Evolutionary conservation across 805 yeast genomes (phyloP).

Genomic region (Candida cerambycidarum): DNA sequence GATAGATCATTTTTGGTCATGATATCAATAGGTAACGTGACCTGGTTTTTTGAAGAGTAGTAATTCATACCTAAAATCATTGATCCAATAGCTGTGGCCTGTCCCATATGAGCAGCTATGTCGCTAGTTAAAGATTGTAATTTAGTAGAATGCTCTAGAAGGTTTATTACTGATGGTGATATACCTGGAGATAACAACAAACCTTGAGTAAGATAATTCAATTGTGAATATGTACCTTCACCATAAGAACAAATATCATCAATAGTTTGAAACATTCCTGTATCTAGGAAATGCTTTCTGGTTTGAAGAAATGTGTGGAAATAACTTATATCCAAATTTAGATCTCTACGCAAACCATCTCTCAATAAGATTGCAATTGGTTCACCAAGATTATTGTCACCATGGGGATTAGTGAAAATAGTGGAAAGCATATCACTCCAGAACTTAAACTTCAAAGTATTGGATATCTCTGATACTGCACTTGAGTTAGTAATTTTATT

Average conservation of each 20-base stretch:
- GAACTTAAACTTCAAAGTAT: constrained; percentile 60
- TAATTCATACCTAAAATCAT: constrained; percentile 59
- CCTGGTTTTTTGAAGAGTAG: constrained; percentile 52
- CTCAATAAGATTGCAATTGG: constrained; percentile 64
- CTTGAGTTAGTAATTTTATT: constrained; percentile 43
- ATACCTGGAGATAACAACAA: constrained; percentile 55
- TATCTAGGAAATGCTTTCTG: constrained; percentile 51
- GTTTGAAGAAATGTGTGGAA: constrained; percentile 62
- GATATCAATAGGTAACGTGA: constrained; percentile 63
- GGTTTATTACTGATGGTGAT: constrained; percentile 52
- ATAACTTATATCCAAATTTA: constrained; percentile 52
- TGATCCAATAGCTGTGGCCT: constrained; percentile 70
- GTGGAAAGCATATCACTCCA: constrained; percentile 66
- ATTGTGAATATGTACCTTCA: constrained; percentile 75
- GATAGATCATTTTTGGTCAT: constrained; percentile 54
- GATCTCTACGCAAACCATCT: constrained; percentile 48
- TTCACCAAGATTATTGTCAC: constrained; percentile 48
- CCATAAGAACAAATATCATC: constrained; percentile 73
- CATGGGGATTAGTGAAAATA: constrained; percentile 37
- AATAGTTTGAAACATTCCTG: constrained; percentile 44
- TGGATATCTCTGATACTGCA: constrained; percentile 38
- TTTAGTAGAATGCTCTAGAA: constrained; percentile 46
- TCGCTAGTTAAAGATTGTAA: constrained; percentile 52
- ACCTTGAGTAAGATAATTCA: constrained; percentile 66
- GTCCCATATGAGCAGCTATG: constrained; percentile 78